Percentiles rank a stretch among this genome's conserved stretches.
phyloP scores from a whole-genome alignment of 129 eudicot genomes.

The Arctium minus region DNA sequence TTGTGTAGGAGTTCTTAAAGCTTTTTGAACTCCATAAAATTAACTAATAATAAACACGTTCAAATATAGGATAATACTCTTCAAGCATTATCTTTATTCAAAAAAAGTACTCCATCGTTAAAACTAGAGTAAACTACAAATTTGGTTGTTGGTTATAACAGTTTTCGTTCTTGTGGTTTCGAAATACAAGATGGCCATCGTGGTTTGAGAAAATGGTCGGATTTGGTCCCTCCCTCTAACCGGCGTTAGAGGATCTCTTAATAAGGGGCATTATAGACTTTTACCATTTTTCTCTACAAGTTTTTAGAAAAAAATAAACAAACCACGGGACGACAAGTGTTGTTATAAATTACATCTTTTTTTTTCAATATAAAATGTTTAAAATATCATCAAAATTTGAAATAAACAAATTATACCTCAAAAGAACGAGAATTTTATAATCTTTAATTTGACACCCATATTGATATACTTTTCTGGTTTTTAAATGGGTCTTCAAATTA shows the following conservation, averaged over 20 bases:
- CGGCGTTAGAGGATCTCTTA: too few species aligned
- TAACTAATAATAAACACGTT: background rate
- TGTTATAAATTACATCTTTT: background rate
- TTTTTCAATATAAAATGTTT: background rate
- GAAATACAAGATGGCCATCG: too few species aligned
- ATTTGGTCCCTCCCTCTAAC: too few species aligned
- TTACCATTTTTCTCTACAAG: too few species aligned
- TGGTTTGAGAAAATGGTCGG: background rate
- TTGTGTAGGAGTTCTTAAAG: background rate
- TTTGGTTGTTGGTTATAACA: too few species aligned
- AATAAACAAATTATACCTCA: background rate
- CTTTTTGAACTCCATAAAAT: background rate
- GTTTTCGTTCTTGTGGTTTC: too few species aligned
- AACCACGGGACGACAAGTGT: background rate
- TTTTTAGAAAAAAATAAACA: too few species aligned
- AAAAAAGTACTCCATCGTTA: too few species aligned
- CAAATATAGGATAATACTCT: background rate
- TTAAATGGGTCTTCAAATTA: background rate
- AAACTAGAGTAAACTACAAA: too few species aligned
- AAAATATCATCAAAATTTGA: background rate
- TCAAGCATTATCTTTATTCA: background rate
- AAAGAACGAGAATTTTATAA: background rate
- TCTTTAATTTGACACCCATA: too few species aligned
- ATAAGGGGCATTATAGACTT: too few species aligned
- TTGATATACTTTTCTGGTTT: too few species aligned